Percentiles rank a stretch among this genome's conserved stretches.
phyloP scores from a whole-genome alignment of 202 grass and related monocot genomes.

The Dendrocalamus latiflorus region DNA sequence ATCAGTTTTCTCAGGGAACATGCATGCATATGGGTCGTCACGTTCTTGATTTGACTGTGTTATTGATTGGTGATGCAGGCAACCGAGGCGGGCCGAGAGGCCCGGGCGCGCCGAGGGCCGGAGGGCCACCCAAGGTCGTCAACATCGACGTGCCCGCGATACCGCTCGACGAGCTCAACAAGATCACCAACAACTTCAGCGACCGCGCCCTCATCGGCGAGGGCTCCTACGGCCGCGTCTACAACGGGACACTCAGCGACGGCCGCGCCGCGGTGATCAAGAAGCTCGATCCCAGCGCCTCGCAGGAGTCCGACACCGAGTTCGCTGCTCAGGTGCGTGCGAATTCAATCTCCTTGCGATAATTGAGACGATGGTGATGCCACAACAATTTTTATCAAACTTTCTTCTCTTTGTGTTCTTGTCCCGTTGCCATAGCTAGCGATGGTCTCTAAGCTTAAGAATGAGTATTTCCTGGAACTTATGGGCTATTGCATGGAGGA shows the following conservation, averaged over 20 bases:
- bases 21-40: not conserved
- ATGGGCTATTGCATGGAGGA: constrained; percentile 73
- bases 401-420: not conserved
- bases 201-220: constrained; percentile 71
- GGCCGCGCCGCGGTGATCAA: constrained; percentile 62
- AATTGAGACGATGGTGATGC: not conserved
- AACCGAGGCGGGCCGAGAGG: constrained; percentile 60
- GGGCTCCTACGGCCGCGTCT: constrained; percentile 82
- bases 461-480: constrained; percentile 72
- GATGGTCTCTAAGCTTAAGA: constrained; percentile 81
- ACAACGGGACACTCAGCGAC: constrained; percentile 50
- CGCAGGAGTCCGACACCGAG: constrained; percentile 60
- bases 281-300: constrained; percentile 59
- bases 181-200: constrained; percentile 63
- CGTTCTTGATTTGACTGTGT: not conserved
- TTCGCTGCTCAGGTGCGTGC: constrained; percentile 57
- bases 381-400: not conserved
- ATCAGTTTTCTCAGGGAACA: not conserved
- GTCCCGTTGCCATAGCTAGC: constrained; percentile 34
- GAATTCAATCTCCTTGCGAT: not conserved
- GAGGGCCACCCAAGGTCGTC: constrained; percentile 56
- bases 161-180: constrained; percentile 57
- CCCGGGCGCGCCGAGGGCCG: constrained; percentile 31
- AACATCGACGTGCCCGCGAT: constrained; percentile 68
- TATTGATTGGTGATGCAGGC: constrained; percentile 14